phyloP scores from a whole-genome alignment of 371 early-diverging fungal genomes.

The Synchytrium microbalum region DNA sequence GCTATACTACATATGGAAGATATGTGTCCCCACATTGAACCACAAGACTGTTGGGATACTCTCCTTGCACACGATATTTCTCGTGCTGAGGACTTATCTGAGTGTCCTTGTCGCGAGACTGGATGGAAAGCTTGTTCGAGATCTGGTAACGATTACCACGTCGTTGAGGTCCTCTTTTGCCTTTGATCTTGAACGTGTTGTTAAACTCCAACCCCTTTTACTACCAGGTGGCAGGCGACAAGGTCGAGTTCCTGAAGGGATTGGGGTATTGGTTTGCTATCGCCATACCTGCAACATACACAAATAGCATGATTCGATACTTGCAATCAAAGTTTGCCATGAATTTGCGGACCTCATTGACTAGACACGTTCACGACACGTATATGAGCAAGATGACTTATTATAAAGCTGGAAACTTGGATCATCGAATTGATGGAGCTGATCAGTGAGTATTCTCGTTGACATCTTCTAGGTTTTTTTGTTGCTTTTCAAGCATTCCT shows the following conservation, averaged over 20 bases:
- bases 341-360: conserved; percentile 76
- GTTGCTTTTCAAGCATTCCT: not conserved
- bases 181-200: not conserved
- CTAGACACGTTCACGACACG: conserved; percentile 66
- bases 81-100: conserved; percentile 84
- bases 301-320: conserved; percentile 83
- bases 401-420: conserved; percentile 75
- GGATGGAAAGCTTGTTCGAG: conserved; percentile 52
- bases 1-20: conserved; percentile 29
- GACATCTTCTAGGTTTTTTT: not conserved
- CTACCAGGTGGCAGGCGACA: not conserved
- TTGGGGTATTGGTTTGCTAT: conserved; percentile 85
- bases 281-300: conserved; percentile 94
- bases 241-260: conserved; percentile 29
- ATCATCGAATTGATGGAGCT: conserved; percentile 72
- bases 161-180: conserved; percentile 9
- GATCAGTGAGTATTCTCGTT: conserved; percentile 62
- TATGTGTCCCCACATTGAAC: conserved; percentile 32
- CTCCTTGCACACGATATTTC: conserved; percentile 72
- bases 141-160: conserved; percentile 54
- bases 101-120: conserved; percentile 62
- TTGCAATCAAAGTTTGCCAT: conserved; percentile 87
- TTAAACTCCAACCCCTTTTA: too few relatives aligned
- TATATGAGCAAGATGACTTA: conserved; percentile 72
- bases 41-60: conserved; percentile 72